phyloP scores from a whole-genome alignment of 352 stramenopile genomes.

The Paralagenidium karlingii region DNA sequence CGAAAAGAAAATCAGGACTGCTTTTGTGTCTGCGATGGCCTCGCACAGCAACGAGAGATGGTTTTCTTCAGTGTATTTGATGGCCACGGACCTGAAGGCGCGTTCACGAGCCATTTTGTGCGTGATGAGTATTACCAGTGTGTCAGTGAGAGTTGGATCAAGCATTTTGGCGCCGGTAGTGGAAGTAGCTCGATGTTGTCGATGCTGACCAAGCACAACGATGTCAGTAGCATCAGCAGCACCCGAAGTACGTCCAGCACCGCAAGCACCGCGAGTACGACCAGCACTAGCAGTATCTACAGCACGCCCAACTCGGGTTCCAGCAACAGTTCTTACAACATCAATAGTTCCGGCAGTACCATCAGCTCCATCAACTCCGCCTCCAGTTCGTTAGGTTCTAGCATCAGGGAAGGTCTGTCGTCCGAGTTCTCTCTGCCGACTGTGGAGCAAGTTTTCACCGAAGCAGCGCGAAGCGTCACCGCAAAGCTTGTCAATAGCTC shows the following conservation, averaged over 20 bases:
- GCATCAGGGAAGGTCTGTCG: too few species aligned
- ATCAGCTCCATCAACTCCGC: too few species aligned
- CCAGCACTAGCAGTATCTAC: too few species aligned
- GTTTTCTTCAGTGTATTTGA: constrained; percentile 72
- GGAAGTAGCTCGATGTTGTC: too few species aligned
- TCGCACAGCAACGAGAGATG: constrained; percentile 23
- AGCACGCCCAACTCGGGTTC: too few species aligned
- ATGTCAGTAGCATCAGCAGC: background rate
- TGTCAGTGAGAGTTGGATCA: too few species aligned
- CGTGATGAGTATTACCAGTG: constrained; percentile 62
- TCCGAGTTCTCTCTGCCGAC: constrained; percentile 15
- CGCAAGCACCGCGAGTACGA: too few species aligned
- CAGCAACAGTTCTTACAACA: too few species aligned
- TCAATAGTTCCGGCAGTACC: too few species aligned
- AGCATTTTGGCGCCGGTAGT: too few species aligned
- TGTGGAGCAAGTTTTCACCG: constrained; percentile 26
- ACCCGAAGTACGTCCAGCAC: too few species aligned
- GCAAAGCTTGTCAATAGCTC: constrained; percentile 22
- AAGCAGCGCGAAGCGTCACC: constrained; percentile 20
- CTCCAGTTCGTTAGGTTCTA: too few species aligned
- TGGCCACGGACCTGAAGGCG: constrained; percentile 61
- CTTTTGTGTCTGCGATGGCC: constrained; percentile 40
- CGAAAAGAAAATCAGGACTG: constrained; percentile 78
- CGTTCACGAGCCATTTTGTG: constrained; percentile 60
- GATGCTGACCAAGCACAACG: constrained; percentile 18